Conservation (phyloP, 129 eudicot species). For the Escallonia herrerae region DNA sequence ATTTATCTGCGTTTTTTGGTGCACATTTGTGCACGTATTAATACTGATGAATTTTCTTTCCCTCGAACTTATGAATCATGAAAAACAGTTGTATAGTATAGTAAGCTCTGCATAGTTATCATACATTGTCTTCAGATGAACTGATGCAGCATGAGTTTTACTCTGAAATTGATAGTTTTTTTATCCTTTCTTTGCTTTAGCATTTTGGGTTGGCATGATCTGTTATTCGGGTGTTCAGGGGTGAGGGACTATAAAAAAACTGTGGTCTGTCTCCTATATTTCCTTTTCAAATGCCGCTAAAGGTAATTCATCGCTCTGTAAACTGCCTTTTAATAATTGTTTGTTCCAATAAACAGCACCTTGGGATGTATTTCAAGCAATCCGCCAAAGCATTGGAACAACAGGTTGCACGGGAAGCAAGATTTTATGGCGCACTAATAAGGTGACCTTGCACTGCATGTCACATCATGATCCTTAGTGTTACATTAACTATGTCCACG, state of each 20-base stretch:
- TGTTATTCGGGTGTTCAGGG: neutral
- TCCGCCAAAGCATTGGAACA: conserved; percentile 89
- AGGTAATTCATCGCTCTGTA: neutral
- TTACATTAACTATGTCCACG: neutral
- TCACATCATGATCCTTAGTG: neutral
- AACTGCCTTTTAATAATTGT: neutral
- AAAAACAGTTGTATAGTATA: neutral
- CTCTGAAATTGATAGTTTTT: neutral
- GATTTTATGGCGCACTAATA: conserved; percentile 94
- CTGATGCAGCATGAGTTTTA: too few species aligned
- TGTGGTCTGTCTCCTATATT: neutral
- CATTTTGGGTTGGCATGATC: too few species aligned
- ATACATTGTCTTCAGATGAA: neutral
- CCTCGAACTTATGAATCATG: neutral
- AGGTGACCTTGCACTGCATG: conserved; percentile 38
- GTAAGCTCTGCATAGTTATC: neutral
- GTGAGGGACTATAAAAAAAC: neutral
- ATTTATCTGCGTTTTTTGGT: conserved; percentile 5
- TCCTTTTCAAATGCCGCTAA: neutral
- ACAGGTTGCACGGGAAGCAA: conserved; percentile 85
- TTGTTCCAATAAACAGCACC: conserved; percentile 42
- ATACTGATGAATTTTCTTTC: neutral
- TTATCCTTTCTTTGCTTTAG: neutral
- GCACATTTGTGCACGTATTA: neutral
- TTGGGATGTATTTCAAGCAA: conserved; percentile 88